phyloP scores from a whole-genome alignment of 2,329 filamentous ascomycete species.

The Aspergillus tanneri region DNA sequence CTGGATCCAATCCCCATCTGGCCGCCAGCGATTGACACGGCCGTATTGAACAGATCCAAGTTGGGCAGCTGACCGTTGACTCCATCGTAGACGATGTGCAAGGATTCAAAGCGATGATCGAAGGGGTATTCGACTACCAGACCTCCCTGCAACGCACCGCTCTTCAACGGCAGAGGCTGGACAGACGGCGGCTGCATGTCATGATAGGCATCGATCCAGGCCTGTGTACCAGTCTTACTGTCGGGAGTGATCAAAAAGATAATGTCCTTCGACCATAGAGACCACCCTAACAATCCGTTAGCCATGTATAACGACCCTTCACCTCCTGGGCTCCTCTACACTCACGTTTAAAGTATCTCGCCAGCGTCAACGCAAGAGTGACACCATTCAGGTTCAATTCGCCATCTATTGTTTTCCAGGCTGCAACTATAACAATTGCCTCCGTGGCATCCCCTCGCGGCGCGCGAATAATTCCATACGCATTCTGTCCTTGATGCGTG shows the following conservation, averaged over 20 bases:
- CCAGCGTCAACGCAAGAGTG: constrained; percentile 78
- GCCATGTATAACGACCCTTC: not conserved
- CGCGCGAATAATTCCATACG: constrained; percentile 90
- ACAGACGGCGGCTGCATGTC: constrained; percentile 75
- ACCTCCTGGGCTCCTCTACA: constrained; percentile 1
- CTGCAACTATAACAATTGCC: constrained; percentile 86
- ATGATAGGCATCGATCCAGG: constrained; percentile 98
- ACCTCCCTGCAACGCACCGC: constrained; percentile 86
- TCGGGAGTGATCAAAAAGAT: constrained; percentile 88
- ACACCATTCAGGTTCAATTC: constrained; percentile 84
- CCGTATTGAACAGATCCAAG: constrained; percentile 91
- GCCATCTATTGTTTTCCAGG: constrained; percentile 79
- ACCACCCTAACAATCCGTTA: constrained; percentile 65
- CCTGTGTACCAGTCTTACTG: constrained; percentile 84
- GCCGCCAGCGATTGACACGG: constrained; percentile 78
- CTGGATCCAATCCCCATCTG: constrained; percentile 87
- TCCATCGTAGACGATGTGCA: constrained; percentile 93
- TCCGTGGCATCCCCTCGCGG: constrained; percentile 95
- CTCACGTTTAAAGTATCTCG: constrained; percentile 86
- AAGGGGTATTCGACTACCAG: constrained; percentile 91
- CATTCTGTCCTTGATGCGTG: constrained; percentile 76
- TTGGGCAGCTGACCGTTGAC: constrained; percentile 95
- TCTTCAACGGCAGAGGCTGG: constrained; percentile 79
- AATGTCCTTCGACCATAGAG: constrained; percentile 98
- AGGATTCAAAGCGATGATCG: constrained; percentile 76